Conservation (phyloP, 805 yeast species). For the Pichia cabralensis region DNA sequence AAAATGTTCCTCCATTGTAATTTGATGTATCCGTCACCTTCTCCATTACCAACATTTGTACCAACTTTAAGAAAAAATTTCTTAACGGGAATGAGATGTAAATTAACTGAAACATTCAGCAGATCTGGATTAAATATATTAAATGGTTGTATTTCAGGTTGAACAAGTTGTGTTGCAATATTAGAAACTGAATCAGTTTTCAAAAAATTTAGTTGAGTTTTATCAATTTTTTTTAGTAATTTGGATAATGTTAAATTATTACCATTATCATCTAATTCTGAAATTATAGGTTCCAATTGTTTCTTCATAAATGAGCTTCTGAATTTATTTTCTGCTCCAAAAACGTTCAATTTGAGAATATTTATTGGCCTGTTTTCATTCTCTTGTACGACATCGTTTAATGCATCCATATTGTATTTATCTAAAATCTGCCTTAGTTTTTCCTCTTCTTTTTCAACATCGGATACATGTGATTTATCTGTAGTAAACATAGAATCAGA, state of each 20-base stretch:
- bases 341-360: slow-evolving; percentile 35
- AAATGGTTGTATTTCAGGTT: slow-evolving; percentile 12
- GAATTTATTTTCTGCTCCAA: slow-evolving; percentile 35
- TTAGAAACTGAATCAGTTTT: slow-evolving; percentile 35
- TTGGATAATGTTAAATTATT: slow-evolving; percentile 28
- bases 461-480: neutral
- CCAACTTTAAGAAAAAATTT: slow-evolving; percentile 82
- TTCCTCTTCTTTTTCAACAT: slow-evolving; percentile 1
- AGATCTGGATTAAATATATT: slow-evolving; percentile 14
- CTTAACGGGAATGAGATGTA: slow-evolving; percentile 45
- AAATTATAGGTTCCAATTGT: slow-evolving; percentile 39
- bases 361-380: slow-evolving; percentile 33
- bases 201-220: slow-evolving; percentile 32
- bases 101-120: slow-evolving; percentile 20
- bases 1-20: slow-evolving; percentile 51
- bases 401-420: slow-evolving; percentile 7
- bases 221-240: slow-evolving; percentile 33
- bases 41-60: slow-evolving; percentile 92
- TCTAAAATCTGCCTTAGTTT: slow-evolving; percentile 5
- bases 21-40: slow-evolving; percentile 87
- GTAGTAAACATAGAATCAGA: slow-evolving; percentile 4
- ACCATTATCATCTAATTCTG: slow-evolving; percentile 16
- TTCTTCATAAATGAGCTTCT: slow-evolving; percentile 34
- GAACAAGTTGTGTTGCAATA: slow-evolving; percentile 27
- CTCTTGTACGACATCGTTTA: slow-evolving; percentile 14